Conservation (phyloP, 441 rosid genomes). For the Bocquillonia castaneifolia region DNA sequence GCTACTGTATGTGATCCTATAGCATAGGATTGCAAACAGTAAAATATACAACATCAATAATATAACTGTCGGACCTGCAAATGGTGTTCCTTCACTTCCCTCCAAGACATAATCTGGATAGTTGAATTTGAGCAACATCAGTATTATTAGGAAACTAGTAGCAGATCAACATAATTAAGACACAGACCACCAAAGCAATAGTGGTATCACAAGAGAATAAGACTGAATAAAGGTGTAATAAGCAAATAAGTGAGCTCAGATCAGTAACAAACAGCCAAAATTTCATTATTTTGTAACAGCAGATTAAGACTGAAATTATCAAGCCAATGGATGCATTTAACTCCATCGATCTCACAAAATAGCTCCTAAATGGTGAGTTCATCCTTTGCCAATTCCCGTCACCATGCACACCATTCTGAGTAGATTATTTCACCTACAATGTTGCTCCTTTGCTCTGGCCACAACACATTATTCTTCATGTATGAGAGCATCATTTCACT, state of each 20-base stretch:
- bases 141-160: not conserved
- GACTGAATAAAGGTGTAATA: not conserved
- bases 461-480: not conserved
- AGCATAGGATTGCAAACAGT: no score
- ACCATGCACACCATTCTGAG: not conserved
- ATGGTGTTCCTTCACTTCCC: constrained; percentile 95
- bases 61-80: constrained; percentile 57
- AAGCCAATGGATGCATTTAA: not conserved
- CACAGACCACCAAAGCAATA: not conserved
- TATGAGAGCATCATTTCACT: not conserved
- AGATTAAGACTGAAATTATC: not conserved
- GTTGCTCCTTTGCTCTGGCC: not conserved
- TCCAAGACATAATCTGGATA: constrained; percentile 89
- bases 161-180: constrained; percentile 4
- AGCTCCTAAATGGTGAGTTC: not conserved
- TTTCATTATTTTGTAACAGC: not conserved
- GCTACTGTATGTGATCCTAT: no score
- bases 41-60: constrained; percentile 1
- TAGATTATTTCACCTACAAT: not conserved
- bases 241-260: not conserved
- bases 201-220: no score
- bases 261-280: not conserved
- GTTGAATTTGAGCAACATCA: constrained; percentile 18
- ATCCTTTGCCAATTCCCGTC: not conserved
- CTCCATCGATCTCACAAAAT: not conserved